Conservation (phyloP, 805 yeast genomes). For the Lipomyces chichibuensis region DNA sequence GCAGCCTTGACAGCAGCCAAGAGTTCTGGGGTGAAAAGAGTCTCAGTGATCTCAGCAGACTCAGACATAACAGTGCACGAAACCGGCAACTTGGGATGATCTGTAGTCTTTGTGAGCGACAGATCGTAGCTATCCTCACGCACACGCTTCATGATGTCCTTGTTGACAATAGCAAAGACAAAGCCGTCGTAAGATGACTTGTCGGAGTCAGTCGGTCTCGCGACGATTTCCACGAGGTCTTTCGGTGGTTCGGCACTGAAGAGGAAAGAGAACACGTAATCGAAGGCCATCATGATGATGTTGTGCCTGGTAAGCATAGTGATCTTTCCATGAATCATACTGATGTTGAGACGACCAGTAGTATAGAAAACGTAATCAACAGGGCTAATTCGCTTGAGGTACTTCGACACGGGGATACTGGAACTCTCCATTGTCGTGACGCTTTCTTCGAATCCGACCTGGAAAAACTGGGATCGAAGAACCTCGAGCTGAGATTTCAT, state of each 20-base stretch:
- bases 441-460: slow-evolving; percentile 58
- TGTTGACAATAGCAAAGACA: slow-evolving; percentile 82
- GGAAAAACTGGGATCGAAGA: slow-evolving; percentile 70
- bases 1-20: slow-evolving; percentile 50
- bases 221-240: slow-evolving; percentile 62
- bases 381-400: slow-evolving; percentile 60
- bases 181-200: slow-evolving; percentile 59
- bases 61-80: slow-evolving; percentile 89
- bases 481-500: slow-evolving; percentile 55
- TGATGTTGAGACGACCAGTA: slow-evolving; percentile 82
- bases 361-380: slow-evolving; percentile 73
- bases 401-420: slow-evolving; percentile 42
- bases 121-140: slow-evolving; percentile 80
- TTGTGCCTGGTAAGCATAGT: slow-evolving; percentile 80
- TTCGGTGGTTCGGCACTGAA: slow-evolving; percentile 53
- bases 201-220: slow-evolving; percentile 58
- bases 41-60: slow-evolving; percentile 74
- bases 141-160: slow-evolving; percentile 73
- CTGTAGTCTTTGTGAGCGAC: slow-evolving; percentile 78
- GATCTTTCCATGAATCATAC: slow-evolving; percentile 62
- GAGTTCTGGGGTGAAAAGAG: slow-evolving; percentile 53
- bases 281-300: slow-evolving; percentile 66
- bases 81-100: slow-evolving; percentile 70
- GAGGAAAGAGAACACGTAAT: slow-evolving; percentile 60
- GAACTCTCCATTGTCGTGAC: slow-evolving; percentile 33